phyloP scores from a whole-genome alignment of 1,284 basidiomycete species.

The Heterobasidion parviporum region DNA sequence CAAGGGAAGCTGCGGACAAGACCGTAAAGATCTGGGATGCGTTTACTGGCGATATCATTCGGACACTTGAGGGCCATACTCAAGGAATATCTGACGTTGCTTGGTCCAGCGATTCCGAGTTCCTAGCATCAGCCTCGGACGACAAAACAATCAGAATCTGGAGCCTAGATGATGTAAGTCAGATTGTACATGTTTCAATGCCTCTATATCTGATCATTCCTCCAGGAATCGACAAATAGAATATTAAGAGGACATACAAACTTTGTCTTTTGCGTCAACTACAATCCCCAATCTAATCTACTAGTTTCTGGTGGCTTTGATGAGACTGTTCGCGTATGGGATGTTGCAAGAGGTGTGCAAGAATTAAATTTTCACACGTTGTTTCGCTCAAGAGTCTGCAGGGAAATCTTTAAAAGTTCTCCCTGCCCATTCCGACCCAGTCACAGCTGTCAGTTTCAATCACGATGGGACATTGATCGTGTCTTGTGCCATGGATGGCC shows the following conservation, averaged over 20 bases:
- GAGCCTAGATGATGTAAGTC: slow-evolving; percentile 58
- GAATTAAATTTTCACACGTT: background rate
- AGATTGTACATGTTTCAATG: background rate
- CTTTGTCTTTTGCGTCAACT: slow-evolving; percentile 89
- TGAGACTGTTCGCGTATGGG: slow-evolving; percentile 94
- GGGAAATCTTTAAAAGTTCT: slow-evolving; percentile 75
- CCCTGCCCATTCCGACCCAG: slow-evolving; percentile 95
- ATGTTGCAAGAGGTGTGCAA: slow-evolving; percentile 75
- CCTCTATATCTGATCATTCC: background rate
- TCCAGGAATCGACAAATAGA: slow-evolving; percentile 50
- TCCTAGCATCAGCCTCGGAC: slow-evolving; percentile 85
- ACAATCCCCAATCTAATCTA: slow-evolving; percentile 83
- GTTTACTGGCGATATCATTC: slow-evolving; percentile 60
- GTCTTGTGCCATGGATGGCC: slow-evolving; percentile 91
- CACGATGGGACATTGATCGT: slow-evolving; percentile 91
- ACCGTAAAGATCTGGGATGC: slow-evolving; percentile 73
- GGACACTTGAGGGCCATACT: slow-evolving; percentile 62
- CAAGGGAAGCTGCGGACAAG: slow-evolving; percentile 70
- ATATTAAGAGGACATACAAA: slow-evolving; percentile 82
- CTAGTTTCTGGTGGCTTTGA: slow-evolving; percentile 92
- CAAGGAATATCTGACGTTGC: slow-evolving; percentile 86
- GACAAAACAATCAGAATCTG: slow-evolving; percentile 82
- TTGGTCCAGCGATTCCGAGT: slow-evolving; percentile 77
- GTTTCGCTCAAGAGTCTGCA: slow-evolving; percentile 16
- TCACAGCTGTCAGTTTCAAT: slow-evolving; percentile 90